These are phyloP conservation scores for Calonectria montana DNA, from an alignment of 2,329 filamentous ascomycete genomes.

Conservation along the genomic window DNA sequence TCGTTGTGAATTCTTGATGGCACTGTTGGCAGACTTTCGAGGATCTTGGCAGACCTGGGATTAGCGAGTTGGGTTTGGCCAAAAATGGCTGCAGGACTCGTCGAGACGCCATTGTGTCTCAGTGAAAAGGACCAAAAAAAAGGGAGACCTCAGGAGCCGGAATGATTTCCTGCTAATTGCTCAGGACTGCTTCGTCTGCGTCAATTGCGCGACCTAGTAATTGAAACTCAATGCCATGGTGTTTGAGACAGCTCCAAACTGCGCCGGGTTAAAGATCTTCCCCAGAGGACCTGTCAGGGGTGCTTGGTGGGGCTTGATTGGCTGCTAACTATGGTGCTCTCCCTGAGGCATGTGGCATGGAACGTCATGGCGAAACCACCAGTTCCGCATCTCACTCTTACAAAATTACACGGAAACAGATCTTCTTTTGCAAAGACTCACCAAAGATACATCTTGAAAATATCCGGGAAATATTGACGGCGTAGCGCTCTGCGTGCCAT, in stretches of 20 bases:
- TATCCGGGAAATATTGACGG: conserved; percentile 33
- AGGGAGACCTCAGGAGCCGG: not conserved
- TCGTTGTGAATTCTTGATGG: conserved; percentile 60
- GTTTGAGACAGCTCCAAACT: conserved; percentile 23
- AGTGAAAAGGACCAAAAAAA: not conserved
- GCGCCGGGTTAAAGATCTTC: conserved; percentile 48
- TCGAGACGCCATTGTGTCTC: conserved; percentile 30
- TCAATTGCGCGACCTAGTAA: conserved; percentile 1
- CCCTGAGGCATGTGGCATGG: conserved; percentile 40
- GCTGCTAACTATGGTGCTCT: conserved; percentile 25
- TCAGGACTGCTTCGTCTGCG: not conserved
- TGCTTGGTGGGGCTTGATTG: conserved; percentile 25
- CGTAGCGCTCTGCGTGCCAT: conserved; percentile 41
- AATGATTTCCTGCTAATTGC: not conserved
- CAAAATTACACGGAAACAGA: not conserved
- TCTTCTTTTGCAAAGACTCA: conserved; percentile 25
- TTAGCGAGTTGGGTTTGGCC: conserved; percentile 18
- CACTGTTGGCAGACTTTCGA: conserved; percentile 58
- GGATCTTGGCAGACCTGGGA: conserved; percentile 16
- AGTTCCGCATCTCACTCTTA: conserved; percentile 31
- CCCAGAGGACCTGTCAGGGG: conserved; percentile 20
- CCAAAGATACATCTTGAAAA: conserved; percentile 18
- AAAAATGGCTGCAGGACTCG: conserved; percentile 30
- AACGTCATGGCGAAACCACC: conserved; percentile 33
- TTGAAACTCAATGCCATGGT: not conserved